Conservation (phyloP, 2,329 filamentous ascomycete genomes). For the Claviceps maximensis region DNA sequence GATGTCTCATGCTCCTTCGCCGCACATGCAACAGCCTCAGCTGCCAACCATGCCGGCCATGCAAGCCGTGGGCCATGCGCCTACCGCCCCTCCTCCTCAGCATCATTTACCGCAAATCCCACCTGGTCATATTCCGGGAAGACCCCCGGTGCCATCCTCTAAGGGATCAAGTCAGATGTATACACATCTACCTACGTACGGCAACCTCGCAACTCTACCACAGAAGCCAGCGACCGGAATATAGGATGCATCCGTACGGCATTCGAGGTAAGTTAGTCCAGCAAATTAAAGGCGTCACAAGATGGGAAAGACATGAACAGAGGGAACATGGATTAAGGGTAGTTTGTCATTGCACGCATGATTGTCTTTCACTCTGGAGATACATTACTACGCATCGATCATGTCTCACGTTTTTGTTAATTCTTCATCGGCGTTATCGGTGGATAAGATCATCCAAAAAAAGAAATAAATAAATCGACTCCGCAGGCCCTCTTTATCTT, state of each 20-base stretch:
- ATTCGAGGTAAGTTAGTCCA: constrained; percentile 12
- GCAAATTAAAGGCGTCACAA: constrained; percentile 18
- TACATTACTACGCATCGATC: background rate
- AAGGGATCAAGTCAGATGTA: constrained; percentile 33
- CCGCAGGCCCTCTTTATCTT: background rate
- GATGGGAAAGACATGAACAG: constrained; percentile 9
- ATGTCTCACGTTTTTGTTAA: background rate
- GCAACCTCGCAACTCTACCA: constrained; percentile 45
- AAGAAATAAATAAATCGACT: background rate
- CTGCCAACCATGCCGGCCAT: constrained; percentile 7
- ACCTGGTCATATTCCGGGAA: constrained; percentile 30
- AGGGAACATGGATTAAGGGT: constrained; percentile 11
- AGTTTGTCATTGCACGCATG: constrained; percentile 9
- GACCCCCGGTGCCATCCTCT: constrained; percentile 29
- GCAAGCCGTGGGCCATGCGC: constrained; percentile 25
- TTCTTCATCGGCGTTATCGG: constrained; percentile 24
- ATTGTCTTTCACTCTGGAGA: background rate
- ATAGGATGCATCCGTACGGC: constrained; percentile 22
- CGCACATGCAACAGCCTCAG: constrained; percentile 12
- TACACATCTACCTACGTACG: constrained; percentile 41
- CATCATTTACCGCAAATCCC: constrained; percentile 29
- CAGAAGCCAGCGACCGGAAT: constrained; percentile 43
- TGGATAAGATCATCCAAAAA: constrained; percentile 18
- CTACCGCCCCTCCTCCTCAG: constrained; percentile 15
- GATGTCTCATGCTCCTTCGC: constrained; percentile 26